Percentiles rank a stretch among this genome's conserved stretches.
Evolutionary conservation across 306 rosid genomes (phyloP).

Genomic region (Gastrolobium villosum): DNA sequence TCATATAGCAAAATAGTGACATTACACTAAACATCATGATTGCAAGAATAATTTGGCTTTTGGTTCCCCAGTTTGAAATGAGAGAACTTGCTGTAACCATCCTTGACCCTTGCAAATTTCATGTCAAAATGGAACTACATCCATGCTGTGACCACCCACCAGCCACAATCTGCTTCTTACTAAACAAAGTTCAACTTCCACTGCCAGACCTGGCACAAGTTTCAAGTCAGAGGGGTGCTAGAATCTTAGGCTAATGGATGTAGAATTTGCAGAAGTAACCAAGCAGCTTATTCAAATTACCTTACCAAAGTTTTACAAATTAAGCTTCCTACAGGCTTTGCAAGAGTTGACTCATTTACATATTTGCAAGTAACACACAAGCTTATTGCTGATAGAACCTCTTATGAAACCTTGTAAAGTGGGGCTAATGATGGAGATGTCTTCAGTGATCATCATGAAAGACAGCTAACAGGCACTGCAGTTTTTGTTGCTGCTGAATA

Average conservation of each 20-base stretch:
- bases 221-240: conserved; percentile 2
- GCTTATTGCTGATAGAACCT: background rate
- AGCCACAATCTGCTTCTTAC: conserved; percentile 37
- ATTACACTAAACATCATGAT: background rate
- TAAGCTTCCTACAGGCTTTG: background rate
- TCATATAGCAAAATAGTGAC: conserved; percentile 53
- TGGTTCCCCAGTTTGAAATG: conserved; percentile 35
- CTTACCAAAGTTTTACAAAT: conserved; percentile 17
- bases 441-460: conserved; percentile 17
- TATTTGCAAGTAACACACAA: background rate
- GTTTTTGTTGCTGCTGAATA: too few relatives aligned
- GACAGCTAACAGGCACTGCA: background rate
- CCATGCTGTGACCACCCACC: background rate
- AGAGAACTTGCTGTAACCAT: conserved; percentile 16
- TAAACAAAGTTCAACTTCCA: conserved; percentile 39
- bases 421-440: background rate
- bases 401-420: background rate
- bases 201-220: background rate
- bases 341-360: background rate
- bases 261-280: conserved; percentile 14
- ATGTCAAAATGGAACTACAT: conserved; percentile 28
- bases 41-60: conserved; percentile 28
- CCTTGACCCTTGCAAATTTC: conserved; percentile 24
- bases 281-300: conserved; percentile 27
- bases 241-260: conserved; percentile 33